These are phyloP conservation scores for Diphasiastrum complanatum DNA, from an alignment of 83 land plant genomes.

Conservation along the genomic window DNA sequence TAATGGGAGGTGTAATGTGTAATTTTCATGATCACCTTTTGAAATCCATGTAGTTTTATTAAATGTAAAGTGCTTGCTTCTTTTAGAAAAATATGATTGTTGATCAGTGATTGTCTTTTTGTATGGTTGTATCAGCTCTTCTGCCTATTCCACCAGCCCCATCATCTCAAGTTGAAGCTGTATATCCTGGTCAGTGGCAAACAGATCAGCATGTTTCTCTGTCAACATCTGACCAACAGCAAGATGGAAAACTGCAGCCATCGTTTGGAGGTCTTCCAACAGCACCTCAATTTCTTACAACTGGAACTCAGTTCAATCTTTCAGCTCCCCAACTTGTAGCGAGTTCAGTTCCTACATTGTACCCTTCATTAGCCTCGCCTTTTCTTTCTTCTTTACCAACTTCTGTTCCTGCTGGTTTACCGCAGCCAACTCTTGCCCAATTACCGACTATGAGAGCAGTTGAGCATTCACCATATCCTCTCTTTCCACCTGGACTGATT, in stretches of 20 bases:
- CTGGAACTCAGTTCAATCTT: slow-evolving; percentile 32
- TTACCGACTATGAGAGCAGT: slow-evolving; percentile 23
- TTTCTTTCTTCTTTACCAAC: slow-evolving; percentile 37
- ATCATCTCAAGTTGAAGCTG: too few species aligned
- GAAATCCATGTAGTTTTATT: too few species aligned
- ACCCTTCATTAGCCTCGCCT: slow-evolving; percentile 22
- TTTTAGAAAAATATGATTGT: too few species aligned
- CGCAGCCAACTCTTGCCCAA: slow-evolving; percentile 34
- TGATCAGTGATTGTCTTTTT: too few species aligned
- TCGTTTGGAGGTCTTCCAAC: slow-evolving; percentile 1
- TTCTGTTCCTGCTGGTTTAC: slow-evolving; percentile 10
- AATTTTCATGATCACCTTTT: too few species aligned
- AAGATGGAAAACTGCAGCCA: slow-evolving; percentile 12
- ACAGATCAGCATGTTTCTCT: slow-evolving; percentile 16
- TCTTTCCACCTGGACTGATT: slow-evolving; percentile 95
- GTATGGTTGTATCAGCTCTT: too few species aligned
- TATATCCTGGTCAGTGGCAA: slow-evolving; percentile 27
- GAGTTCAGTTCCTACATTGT: slow-evolving; percentile 14
- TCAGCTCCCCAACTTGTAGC: slow-evolving; percentile 37
- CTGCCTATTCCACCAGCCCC: too few species aligned
- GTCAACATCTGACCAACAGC: slow-evolving; percentile 1
- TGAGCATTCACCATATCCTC: slow-evolving; percentile 78
- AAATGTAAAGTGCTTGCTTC: too few species aligned
- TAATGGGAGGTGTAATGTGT: too few species aligned
- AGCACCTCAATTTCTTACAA: slow-evolving; percentile 23